Evolutionary conservation across 1,139 yeast genomes (phyloP).

Genomic region (Barnettozyma hawaiiensis): DNA sequence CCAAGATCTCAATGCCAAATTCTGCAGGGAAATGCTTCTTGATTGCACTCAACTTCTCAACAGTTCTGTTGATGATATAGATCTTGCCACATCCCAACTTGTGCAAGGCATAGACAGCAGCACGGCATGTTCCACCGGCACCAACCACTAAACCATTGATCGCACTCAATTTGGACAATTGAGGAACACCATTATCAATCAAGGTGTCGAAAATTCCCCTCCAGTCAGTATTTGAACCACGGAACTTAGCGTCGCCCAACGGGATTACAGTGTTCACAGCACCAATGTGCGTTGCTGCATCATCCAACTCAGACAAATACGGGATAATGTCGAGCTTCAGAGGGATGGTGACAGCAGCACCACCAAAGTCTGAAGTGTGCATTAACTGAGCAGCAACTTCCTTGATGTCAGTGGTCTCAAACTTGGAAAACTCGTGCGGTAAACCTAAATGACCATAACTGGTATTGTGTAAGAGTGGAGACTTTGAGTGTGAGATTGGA

Average conservation of each 20-base stretch:
- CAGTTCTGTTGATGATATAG: constrained; percentile 78
- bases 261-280: constrained; percentile 89
- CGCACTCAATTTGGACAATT: constrained; percentile 27
- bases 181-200: constrained; percentile 53
- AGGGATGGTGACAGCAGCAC: constrained; percentile 90
- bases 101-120: constrained; percentile 85
- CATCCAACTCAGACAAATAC: constrained; percentile 56
- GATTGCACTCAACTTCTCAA: constrained; percentile 55
- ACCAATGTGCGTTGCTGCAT: constrained; percentile 73
- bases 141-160: constrained; percentile 75
- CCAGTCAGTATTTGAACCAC: constrained; percentile 97
- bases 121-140: constrained; percentile 97
- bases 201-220: constrained; percentile 76
- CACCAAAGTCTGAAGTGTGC: constrained; percentile 57
- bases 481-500: constrained; percentile 81
- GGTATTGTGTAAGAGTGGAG: constrained; percentile 80
- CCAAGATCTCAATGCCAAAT: constrained; percentile 56
- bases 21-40: constrained; percentile 54
- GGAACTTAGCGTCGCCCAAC: constrained; percentile 45
- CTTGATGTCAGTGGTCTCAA: constrained; percentile 62
- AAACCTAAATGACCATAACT: constrained; percentile 67
- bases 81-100: constrained; percentile 72
- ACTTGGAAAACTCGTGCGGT: constrained; percentile 65
- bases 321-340: constrained; percentile 74
- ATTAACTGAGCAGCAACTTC: constrained; percentile 47